A percentile compares a stretch with the other conserved stretches of the same genome.
Evolutionary conservation across 2,329 filamentous ascomycete species (phyloP).

Genomic region (Neocucurbitaria cava): DNA sequence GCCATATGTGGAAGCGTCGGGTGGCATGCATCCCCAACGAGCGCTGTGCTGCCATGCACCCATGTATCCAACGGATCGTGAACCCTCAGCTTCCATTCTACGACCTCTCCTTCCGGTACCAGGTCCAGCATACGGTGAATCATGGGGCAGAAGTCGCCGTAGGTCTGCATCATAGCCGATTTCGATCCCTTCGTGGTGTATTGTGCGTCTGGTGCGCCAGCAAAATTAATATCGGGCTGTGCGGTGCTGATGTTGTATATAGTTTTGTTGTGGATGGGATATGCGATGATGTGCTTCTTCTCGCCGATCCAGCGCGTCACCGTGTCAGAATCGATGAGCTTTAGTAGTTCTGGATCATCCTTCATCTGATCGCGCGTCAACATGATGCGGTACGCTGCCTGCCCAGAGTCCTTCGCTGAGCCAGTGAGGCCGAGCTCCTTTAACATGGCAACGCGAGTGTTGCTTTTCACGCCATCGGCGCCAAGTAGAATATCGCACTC

Average conservation of each 20-base stretch:
- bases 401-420: slow-evolving; percentile 71
- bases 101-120: slow-evolving; percentile 69
- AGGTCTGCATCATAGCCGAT: slow-evolving; percentile 66
- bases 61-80: slow-evolving; percentile 69
- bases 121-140: slow-evolving; percentile 67
- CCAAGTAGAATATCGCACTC: slow-evolving; percentile 57
- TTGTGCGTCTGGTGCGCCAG: slow-evolving; percentile 62
- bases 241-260: slow-evolving; percentile 72
- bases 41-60: slow-evolving; percentile 60
- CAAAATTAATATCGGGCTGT: slow-evolving; percentile 67
- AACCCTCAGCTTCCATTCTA: slow-evolving; percentile 70
- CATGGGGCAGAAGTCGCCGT: slow-evolving; percentile 66
- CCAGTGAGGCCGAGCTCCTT: slow-evolving; percentile 58
- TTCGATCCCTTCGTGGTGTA: slow-evolving; percentile 71
- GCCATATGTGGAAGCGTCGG: slow-evolving; percentile 69
- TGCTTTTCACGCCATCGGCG: slow-evolving; percentile 58
- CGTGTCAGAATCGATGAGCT: slow-evolving; percentile 70
- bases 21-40: slow-evolving; percentile 68
- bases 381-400: slow-evolving; percentile 83
- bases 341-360: slow-evolving; percentile 70
- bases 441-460: slow-evolving; percentile 61
- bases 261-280: slow-evolving; percentile 71
- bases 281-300: slow-evolving; percentile 78
- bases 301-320: slow-evolving; percentile 80
- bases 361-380: slow-evolving; percentile 71